phyloP scores from a whole-genome alignment of 352 stramenopile genomes.

The Phytophthora hybrid region DNA sequence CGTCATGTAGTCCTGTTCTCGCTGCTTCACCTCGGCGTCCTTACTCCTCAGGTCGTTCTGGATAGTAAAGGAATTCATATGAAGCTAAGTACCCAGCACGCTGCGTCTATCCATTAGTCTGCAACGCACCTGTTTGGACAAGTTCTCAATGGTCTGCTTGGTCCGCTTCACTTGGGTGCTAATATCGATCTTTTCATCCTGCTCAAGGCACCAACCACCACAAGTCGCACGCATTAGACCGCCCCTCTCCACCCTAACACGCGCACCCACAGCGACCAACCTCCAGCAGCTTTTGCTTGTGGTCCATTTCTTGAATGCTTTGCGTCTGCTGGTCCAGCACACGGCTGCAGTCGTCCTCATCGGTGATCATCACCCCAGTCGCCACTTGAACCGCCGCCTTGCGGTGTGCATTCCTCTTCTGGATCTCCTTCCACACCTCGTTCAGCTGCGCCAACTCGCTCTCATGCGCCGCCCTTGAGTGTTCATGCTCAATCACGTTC shows the following conservation, averaged over 20 bases:
- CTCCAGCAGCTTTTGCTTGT: slow-evolving; percentile 74
- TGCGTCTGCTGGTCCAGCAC: slow-evolving; percentile 80
- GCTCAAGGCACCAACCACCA: neutral
- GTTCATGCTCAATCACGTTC: slow-evolving; percentile 54
- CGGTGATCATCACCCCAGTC: slow-evolving; percentile 76
- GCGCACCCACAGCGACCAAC: slow-evolving; percentile 17
- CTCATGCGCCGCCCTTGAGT: slow-evolving; percentile 48
- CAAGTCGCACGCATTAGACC: neutral
- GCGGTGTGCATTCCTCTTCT: slow-evolving; percentile 75
- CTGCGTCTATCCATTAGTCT: neutral
- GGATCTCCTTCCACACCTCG: slow-evolving; percentile 71
- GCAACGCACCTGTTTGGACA: slow-evolving; percentile 63
- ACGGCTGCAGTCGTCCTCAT: slow-evolving; percentile 80
- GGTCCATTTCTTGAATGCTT: slow-evolving; percentile 75
- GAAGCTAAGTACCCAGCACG: slow-evolving; percentile 10
- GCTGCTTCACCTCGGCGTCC: slow-evolving; percentile 76
- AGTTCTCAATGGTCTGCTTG: slow-evolving; percentile 54
- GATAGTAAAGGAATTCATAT: slow-evolving; percentile 2
- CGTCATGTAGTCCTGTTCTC: slow-evolving; percentile 74
- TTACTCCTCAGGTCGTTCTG: slow-evolving; percentile 76
- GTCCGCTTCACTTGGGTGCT: slow-evolving; percentile 72
- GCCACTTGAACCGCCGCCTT: slow-evolving; percentile 78
- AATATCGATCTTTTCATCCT: slow-evolving; percentile 82
- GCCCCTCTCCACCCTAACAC: neutral
- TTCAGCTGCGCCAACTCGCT: slow-evolving; percentile 62